Base-by-base conservation (phyloP, 2,329 filamentous ascomycete species). In the Claviceps sorghi region DNA sequence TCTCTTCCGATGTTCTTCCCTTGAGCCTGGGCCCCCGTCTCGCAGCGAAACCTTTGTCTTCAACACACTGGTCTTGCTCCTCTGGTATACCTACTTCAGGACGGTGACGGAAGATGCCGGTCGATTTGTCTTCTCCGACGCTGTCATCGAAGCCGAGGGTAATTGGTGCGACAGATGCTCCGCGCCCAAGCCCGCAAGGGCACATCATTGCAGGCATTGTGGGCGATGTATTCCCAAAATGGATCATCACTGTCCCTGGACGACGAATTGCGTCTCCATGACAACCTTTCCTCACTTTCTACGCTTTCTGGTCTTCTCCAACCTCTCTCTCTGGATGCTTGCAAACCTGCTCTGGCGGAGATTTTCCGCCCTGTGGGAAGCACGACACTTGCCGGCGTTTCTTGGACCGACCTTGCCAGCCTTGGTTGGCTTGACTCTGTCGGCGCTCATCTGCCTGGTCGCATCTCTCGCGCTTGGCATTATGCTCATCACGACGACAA, bases 181-280 rank as follows among this genome's bases (percentile, higher is more conserved):
- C 48, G 77, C 79, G 36, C 80, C 80, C 13, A 93, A 93, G 62
- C 86, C 88, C 1, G 80, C 83, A 1, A 74, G 88, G 57, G 80
- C 86, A 1, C 88, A 93, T 72, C 88, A 94, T 72, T 94, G 88
- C 69, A 83, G 82, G 56, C 78, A 79, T 58, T 94, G 87, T 69
- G 72, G 73, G 57, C 79, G 83, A 59, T 89, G 86, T 66, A 78
- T 89, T 48, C 83, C 84, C 40, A 84, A 81, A 67, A 90, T 90
- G 86, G 86, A 90, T 69, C 85, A 89, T 68, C 86, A 94, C 69
- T 93, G 87, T 63, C 86, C 87, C 2, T 93, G 87, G 87, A 91
- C 86, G 3, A 72, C 70, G 55, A 91, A 90, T 68, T 94, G 88
- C 70, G 85, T 93, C 51, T 89, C 85, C 13, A 78, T 89, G 65